Evolutionary conservation across 208 protist genomes (phyloP), one percentile per base, ranked within the genome.

Genomic region (Crithidia fasciculata): DNA sequence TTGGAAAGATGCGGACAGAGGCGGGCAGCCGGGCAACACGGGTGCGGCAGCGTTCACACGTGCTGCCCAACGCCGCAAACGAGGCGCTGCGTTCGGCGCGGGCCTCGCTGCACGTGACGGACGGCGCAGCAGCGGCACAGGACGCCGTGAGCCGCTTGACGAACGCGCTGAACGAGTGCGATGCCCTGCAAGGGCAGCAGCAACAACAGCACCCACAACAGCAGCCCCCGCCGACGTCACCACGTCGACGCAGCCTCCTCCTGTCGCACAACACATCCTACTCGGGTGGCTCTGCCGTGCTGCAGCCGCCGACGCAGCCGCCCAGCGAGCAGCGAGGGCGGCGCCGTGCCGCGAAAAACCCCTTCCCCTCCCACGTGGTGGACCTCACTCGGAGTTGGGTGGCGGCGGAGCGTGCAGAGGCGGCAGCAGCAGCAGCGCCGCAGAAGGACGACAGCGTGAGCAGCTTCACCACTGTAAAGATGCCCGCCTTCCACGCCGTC

Each of bases 331-430:
- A 28, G 28, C 65, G 41, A 0, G 49, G 53, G 8, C 53, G 18
- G 3, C 53, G 54, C 39, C 3, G 28, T 50, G 55, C 53, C 6
- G 16, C 53, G 5, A 52, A 16, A 5, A 8, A 41, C 3, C 16
- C 61, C 43, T 13, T 59, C 12, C 13, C n/a, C 16, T 49, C 65
- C 2, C 53, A 53, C 9, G 28, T 74, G 2, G 56, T 39, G 13
- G 52, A 59, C 8, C 67, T 80, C 44, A 59, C 62, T 0, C 53
- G 53, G 16, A 39, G 18, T 12, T 80, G 74, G 74, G 60, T 80
- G 37, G 4, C 52, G 4, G 2, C 18, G 13, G 68, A 71, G 43
- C 55, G 40, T 28, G 28, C 28, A 12, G 19, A 66, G 28, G 50
- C 58, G 41, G 57, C 18, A n/a, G n/a, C 69, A 39, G 6, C 47